Base-by-base conservation (phyloP, 257 asterid genomes). In the Lycium barbarum region DNA sequence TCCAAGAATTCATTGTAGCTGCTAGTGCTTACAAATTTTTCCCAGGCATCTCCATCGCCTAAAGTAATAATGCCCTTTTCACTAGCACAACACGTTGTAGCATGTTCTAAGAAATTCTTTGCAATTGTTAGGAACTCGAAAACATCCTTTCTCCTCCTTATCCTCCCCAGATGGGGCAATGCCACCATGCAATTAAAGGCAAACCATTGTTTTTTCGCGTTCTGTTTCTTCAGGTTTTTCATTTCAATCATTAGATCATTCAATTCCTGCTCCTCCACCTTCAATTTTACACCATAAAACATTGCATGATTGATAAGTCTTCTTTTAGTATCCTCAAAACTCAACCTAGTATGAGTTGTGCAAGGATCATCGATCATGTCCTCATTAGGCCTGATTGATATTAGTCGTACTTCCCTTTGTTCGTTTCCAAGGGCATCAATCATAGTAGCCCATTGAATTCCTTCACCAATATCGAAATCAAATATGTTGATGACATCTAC, bases 361-460 rank as follows among this genome's bases (percentile, higher is more conserved):
- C 51, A 59, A 4, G 15, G 61, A 40, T 85, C 85, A 8, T 85
- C 89, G 3, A 40, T 40, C 45, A 40, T 40, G 4, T 83, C 86
- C 26, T 84, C 91, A 1, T 2, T 18, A n/a, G 83, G 81, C 45
- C 83, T 88, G 10, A 90, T 18, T 12, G 91, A 87, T 18, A 82
- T 87, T 18, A 92, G n/a, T 85, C 90, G 85, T 40, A 90, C 55
- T 66, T 86, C 90, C 71, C 70, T 80, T 2, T 4, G 7, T 33
- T 70, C 80, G 26, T 78, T 43, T 54, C 84, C 79, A 9, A 89
- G 68, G 83, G 87, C 88, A 35, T 88, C 94, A 45, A 90, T 86
- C 40, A 92, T 66, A 0, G 93, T 84, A 22, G 94, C 90, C 95
- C 94, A 93, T n/a, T 93, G 97, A 14, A 90, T 82, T 22, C 94